phyloP scores from a whole-genome alignment of 1,284 basidiomycete genomes.

The Puccinia coronata region DNA sequence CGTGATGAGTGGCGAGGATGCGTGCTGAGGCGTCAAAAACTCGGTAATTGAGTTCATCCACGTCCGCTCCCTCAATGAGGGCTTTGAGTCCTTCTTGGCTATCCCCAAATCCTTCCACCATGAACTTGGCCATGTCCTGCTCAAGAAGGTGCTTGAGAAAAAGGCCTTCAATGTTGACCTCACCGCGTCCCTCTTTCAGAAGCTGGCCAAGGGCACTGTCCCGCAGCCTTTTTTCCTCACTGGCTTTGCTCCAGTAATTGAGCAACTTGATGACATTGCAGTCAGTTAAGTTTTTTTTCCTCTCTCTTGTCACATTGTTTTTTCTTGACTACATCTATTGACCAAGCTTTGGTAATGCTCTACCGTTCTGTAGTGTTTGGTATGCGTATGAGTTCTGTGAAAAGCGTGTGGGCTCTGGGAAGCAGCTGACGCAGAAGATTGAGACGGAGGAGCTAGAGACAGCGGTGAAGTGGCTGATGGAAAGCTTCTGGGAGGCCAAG shows the following conservation, averaged over 20 bases:
- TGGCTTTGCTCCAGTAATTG: conserved; percentile 15
- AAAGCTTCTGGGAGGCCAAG: neutral
- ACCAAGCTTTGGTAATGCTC: neutral
- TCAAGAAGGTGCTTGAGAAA: conserved; percentile 13
- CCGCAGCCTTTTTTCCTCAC: neutral
- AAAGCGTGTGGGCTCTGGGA: neutral
- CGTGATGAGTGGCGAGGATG: neutral
- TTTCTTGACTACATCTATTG: neutral
- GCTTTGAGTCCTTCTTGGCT: neutral
- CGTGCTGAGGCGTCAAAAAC: neutral
- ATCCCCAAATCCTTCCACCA: neutral
- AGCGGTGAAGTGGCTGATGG: neutral
- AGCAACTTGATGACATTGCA: conserved; percentile 12
- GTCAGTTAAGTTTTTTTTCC: conserved; percentile 23
- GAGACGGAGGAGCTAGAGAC: conserved; percentile 1
- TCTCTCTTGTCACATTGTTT: no score
- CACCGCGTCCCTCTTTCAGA: conserved; percentile 5
- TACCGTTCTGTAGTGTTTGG: neutral
- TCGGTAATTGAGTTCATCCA: conserved; percentile 17
- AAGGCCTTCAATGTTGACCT: no score
- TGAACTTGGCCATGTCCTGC: neutral
- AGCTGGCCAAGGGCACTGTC: neutral
- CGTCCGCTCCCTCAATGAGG: conserved; percentile 4
- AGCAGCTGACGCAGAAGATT: conserved; percentile 10
- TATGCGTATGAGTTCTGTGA: conserved; percentile 31